Evolutionary conservation across 2,329 filamentous ascomycete species (phyloP), one percentile per base, ranked within the genome.

Genomic region (Pseudocercospora eumusae): DNA sequence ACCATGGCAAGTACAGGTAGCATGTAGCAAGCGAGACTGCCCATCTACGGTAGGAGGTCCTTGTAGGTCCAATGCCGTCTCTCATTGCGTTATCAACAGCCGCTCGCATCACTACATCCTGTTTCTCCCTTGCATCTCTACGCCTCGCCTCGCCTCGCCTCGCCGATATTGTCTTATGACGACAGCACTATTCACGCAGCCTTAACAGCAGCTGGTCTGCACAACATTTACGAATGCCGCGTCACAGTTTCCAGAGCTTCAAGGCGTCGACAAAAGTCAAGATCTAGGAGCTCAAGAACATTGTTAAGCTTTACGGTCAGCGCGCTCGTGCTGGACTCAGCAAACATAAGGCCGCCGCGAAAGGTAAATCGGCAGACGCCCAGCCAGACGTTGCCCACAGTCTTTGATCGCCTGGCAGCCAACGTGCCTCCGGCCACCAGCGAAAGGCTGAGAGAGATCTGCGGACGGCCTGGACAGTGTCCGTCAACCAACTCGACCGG

Each of bases 131-230:
- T 54, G 52, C 52, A 40, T 54, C 28, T 18, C 52, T 40, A 21
- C 23, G 31, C 23, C 31, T 13, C 44, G n/a, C 52, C 31, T n/a
- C 23, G 31, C 23, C 31, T 13, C 23, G 31, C 23, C 31, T 13
- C 44, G n/a, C 52, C 31, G 52, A 40, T 40, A 33, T 54, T 54
- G 52, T 40, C 52, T 54, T 54, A 54, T 54, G 52, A 54, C 52
- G 52, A 40, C 52, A 54, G 52, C 52, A n/a, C 20, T 23, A 13
- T 54, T 54, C 31, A 54, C 52, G 52, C 18, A 10, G 28, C 52
- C 27, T 54, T 54, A 40, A 54, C 52, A 40, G 52, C 52, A 54
- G 49, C 49, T 52, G 49, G 52, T 40, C 52, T 40, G 52, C 28
- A 36, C 40, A 13, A 33, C 21, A 27, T 13, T n/a, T 31, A 53